These are phyloP conservation scores for Ogataea dorogensis DNA, from an alignment of 805 yeast species.

Conservation along the genomic window DNA sequence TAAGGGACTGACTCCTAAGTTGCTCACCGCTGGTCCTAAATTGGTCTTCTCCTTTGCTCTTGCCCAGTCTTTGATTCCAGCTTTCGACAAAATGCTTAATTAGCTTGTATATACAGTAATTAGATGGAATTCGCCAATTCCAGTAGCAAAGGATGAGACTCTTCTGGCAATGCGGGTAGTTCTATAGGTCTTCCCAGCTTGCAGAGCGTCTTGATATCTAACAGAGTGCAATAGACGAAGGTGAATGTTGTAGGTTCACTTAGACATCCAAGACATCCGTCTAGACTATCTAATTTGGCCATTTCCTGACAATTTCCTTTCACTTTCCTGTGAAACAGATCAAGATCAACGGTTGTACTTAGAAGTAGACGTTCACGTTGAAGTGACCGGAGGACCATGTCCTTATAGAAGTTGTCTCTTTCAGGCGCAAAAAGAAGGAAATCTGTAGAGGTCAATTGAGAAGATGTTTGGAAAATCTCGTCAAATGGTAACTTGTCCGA, in stretches of 20 bases:
- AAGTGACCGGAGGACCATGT: constrained; percentile 35
- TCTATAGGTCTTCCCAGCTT: constrained; percentile 1
- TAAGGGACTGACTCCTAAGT: constrained; percentile 95
- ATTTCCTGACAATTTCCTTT: constrained; percentile 2
- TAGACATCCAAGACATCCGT: constrained; percentile 34
- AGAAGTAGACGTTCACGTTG: constrained; percentile 15
- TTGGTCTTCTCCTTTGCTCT: constrained; percentile 96
- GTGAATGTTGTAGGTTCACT: constrained; percentile 26
- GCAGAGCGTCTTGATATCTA: constrained; percentile 10
- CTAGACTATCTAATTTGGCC: constrained; percentile 9
- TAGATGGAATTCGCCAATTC: constrained; percentile 8
- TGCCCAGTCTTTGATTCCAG: constrained; percentile 96
- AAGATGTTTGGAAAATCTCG: constrained; percentile 3
- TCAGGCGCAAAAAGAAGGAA: constrained; percentile 61
- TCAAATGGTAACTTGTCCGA: neutral
- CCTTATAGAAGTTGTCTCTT: constrained; percentile 63
- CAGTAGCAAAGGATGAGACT: constrained; percentile 21
- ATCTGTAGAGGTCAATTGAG: constrained; percentile 21
- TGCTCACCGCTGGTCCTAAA: constrained; percentile 97
- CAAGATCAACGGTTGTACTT: neutral
- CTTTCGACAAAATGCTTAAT: constrained; percentile 70
- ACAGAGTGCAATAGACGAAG: constrained; percentile 21
- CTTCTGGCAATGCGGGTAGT: constrained; percentile 4
- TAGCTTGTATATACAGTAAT: constrained; percentile 8
- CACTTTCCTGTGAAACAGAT: neutral